Conservation (phyloP, 306 rosid species). For the Hippophae gyantsensis region DNA sequence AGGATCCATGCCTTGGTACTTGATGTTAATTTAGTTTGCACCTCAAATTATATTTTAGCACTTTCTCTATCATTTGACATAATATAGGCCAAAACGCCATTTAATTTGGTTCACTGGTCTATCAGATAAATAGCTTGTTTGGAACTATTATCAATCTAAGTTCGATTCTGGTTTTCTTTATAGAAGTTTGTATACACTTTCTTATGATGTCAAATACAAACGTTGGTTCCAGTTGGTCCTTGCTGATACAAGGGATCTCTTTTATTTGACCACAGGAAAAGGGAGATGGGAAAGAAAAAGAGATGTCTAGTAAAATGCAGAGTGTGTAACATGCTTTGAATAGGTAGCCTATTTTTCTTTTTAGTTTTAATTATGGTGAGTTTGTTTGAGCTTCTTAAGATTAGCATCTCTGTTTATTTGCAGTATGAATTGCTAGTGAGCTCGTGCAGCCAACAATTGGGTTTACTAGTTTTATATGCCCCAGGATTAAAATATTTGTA, state of each 20-base stretch:
- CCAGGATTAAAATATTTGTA: too few relatives aligned
- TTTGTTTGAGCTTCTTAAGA: slow-evolving; percentile 10
- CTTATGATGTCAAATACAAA: not conserved
- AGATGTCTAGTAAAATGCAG: slow-evolving; percentile 67
- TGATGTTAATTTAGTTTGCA: too few relatives aligned
- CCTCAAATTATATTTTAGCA: too few relatives aligned
- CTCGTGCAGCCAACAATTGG: slow-evolving; percentile 29
- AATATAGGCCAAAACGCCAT: too few relatives aligned
- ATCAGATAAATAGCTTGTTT: too few relatives aligned
- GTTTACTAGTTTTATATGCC: slow-evolving; percentile 33
- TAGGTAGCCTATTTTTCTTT: slow-evolving; percentile 14
- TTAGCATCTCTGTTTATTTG: slow-evolving; percentile 11
- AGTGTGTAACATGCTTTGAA: slow-evolving; percentile 40
- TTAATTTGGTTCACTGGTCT: too few relatives aligned
- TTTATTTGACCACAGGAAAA: slow-evolving; percentile 48
- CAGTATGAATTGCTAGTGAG: slow-evolving; percentile 35
- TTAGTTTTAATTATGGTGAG: slow-evolving; percentile 2
- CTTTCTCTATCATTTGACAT: too few relatives aligned
- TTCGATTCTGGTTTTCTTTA: too few relatives aligned
- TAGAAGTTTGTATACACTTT: too few relatives aligned
- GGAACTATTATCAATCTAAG: too few relatives aligned
- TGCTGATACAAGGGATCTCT: not conserved
- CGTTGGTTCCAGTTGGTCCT: not conserved
- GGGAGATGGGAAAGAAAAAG: slow-evolving; percentile 59
- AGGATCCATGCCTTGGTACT: too few relatives aligned